Evolutionary conservation across 140 eudicot species (phyloP), one percentile per base, ranked within the genome.

Genomic region (Stevia rebaudiana): DNA sequence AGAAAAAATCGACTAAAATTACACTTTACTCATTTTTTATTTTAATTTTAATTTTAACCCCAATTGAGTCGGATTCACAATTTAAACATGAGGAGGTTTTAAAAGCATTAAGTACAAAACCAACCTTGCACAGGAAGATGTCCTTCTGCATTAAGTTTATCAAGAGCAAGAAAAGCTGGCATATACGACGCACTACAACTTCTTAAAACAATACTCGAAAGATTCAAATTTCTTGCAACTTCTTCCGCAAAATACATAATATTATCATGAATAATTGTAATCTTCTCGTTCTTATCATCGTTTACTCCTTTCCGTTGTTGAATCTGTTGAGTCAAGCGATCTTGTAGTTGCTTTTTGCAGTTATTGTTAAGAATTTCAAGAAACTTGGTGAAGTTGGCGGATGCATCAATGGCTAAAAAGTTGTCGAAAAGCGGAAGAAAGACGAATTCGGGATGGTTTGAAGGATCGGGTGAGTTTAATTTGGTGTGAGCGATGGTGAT

Each of bases 401-500:
- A 71, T 35, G 71, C 55, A 18, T 80, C 76, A 51, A 47, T 59
- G 39, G 60, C 72, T 11, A 61, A 23, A 16, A 73, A 46, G 46
- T 67, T 40, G 69, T 66, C 83, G 8, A 54, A 48, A 25, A 82
- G 61, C 0, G 72, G 49, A 41, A 71, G 44, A 65, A 82, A 81
- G 13, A 2, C 3, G 61, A 81, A 81, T 5, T 74, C 68, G 5
- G 81, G 89, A 57, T 83, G 78, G 61, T 76, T 73, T 0, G 70
- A 69, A 35, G 81, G 80, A 15, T 69, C 67, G 4, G 81, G 82
- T 13, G 85, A 59, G 71, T 79, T 79, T 65, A 72, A 19, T 28
- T 65, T 72, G 16, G 89, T 59, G 70, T 83, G 89, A 18, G 70
- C 83, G 13, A 83, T 70, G 54, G 71, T 61, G 42, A 83, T 70